Evolutionary conservation across 176 grass and related monocot species (phyloP).

Genomic region (Echinochloa phyllopogon): DNA sequence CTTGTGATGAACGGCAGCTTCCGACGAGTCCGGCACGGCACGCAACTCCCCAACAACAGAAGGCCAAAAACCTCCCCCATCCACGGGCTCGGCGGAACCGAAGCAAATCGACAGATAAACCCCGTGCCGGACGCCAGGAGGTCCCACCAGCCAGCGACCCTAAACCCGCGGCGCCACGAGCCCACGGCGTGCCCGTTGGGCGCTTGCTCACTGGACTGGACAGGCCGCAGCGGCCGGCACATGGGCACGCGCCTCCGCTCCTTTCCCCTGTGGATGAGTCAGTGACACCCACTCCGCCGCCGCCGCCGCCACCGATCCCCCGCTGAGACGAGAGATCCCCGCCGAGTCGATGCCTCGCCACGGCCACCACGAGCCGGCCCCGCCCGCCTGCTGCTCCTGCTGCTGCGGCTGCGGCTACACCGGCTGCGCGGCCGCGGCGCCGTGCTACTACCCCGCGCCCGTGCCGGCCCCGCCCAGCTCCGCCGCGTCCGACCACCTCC

Average conservation of each 20-base stretch:
- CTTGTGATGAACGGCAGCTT: too few relatives aligned
- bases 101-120: constrained; percentile 21
- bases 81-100: background rate
- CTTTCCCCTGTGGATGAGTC: constrained; percentile 36
- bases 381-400: constrained; percentile 48
- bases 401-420: background rate
- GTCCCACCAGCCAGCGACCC: constrained; percentile 29
- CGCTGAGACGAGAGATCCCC: background rate
- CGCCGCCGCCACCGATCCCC: constrained; percentile 15
- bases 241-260: background rate
- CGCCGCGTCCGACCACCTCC: constrained; percentile 51
- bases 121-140: background rate
- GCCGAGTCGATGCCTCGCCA: constrained; percentile 29
- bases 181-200: background rate
- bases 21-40: background rate
- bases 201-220: background rate
- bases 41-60: background rate
- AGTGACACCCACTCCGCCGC: constrained; percentile 22
- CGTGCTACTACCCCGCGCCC: constrained; percentile 27
- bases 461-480: constrained; percentile 18
- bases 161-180: background rate
- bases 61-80: background rate
- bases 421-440: background rate
- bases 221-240: constrained; percentile 24
- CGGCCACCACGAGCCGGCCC: constrained; percentile 38